Evolutionary conservation across 1,284 basidiomycete species (phyloP), one percentile per base, ranked within the genome.

Genomic region (Papiliotrema fonsecae): DNA sequence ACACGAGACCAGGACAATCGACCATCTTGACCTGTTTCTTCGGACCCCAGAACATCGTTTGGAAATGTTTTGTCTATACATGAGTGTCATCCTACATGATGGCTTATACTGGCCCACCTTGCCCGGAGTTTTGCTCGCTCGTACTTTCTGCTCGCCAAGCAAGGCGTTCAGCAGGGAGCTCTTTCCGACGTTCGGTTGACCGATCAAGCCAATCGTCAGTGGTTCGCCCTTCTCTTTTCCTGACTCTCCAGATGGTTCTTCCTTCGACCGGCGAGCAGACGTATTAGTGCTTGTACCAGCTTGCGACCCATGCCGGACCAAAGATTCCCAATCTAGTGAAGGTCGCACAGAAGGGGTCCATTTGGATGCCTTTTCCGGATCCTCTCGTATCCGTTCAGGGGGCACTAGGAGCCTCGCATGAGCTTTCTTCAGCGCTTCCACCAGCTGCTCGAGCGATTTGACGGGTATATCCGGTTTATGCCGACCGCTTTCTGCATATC

Each of bases 171-270:
- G 73, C 2, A 96, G 75, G 1, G 87, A 90, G 0, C 87, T 90
- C 67, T 97, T 97, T 25, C 91, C 92, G 28, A 94, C 90, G 65
- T 94, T 96, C 9, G 91, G 91, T 64, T 94, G 90, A 81, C 89
- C 90, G 55, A 93, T 86, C 28, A 93, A 69, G 0, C 90, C 90
- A 47, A 94, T 77, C 0, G 88, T 92, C 37, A 93, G 67, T 55
- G 81, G 82, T 28, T 50, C 62, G 3, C 68, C 61, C 10, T 65
- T 62, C 43, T 56, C 7, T 54, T 47, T 19, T 25, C 51, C 40
- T 60, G 58, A 21, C 38, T 22, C 11, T 38, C 42, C 16, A 28
- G 39, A 11, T 46, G 44, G 32, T 39, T 9, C 30, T 24, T 34
- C 37, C 46, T 3, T 47, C 35, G 41, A 4, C 39, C 18, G 19